A percentile compares a stretch with the other conserved stretches of the same genome.
Evolutionary conservation across 2,329 filamentous ascomycete genomes (phyloP).

Genomic region (Xylariales sp.): DNA sequence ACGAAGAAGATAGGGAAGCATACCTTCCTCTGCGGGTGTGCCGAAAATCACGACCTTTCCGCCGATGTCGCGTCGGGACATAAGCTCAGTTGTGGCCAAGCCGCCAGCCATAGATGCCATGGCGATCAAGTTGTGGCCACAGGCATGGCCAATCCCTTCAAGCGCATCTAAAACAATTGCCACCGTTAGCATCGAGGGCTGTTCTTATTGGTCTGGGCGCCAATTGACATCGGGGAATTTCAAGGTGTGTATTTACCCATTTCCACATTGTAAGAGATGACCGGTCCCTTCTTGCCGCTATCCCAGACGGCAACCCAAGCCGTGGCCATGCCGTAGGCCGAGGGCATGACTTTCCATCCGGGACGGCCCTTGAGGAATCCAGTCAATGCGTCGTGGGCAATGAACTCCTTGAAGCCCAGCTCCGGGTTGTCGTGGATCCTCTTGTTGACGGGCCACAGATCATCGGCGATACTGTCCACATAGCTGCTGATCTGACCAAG

Average conservation of each 20-base stretch:
- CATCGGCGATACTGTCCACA: conserved; percentile 31
- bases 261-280: conserved; percentile 42
- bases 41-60: conserved; percentile 44
- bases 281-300: conserved; percentile 38
- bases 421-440: conserved; percentile 49
- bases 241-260: conserved; percentile 29
- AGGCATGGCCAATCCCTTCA: conserved; percentile 46
- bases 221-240: not conserved
- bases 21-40: conserved; percentile 49
- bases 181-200: no score
- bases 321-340: conserved; percentile 46
- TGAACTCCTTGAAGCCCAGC: conserved; percentile 40
- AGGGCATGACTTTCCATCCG: conserved; percentile 46
- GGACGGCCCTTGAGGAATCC: conserved; percentile 36
- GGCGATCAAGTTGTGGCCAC: conserved; percentile 52
- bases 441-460: conserved; percentile 41
- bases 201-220: no score
- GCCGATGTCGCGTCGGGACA: conserved; percentile 34
- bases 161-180: conserved; percentile 48
- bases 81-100: conserved; percentile 39
- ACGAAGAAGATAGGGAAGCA: not conserved
- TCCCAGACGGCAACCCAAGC: conserved; percentile 49
- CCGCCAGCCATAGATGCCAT: conserved; percentile 41
- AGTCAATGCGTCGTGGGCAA: conserved; percentile 45
- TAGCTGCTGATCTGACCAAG: conserved; percentile 31